Evolutionary conservation across 257 asterid species (phyloP).

Genomic region (Salvia hispanica): DNA sequence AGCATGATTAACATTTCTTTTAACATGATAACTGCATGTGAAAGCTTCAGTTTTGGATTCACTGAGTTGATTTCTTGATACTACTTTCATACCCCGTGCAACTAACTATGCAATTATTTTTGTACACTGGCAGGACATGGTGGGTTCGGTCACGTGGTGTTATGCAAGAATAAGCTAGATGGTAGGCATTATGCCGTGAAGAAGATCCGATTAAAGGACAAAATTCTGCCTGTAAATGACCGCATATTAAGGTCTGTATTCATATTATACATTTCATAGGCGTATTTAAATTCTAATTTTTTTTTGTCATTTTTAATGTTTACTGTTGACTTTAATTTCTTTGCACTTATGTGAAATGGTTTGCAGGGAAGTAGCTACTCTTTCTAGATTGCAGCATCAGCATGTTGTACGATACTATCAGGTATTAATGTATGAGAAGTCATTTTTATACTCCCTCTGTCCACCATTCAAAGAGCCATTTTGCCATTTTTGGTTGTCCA

Average conservation of each 20-base stretch:
- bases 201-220: conserved; percentile 88
- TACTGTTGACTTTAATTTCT: too few relatives aligned
- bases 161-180: conserved; percentile 96
- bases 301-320: not conserved
- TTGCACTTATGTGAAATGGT: conserved; percentile 26
- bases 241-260: conserved; percentile 78
- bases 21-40: conserved; percentile 14
- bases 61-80: conserved; percentile 19
- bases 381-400: conserved; percentile 93
- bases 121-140: conserved; percentile 72
- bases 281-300: not conserved
- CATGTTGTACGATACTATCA: conserved; percentile 98
- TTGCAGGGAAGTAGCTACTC: conserved; percentile 92
- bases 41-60: conserved; percentile 17
- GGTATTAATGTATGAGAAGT: conserved; percentile 47
- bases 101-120: conserved; percentile 4
- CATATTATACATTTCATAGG: conserved; percentile 13
- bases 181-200: conserved; percentile 97
- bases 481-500: too few relatives aligned
- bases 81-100: conserved; percentile 23
- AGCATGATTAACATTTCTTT: conserved; percentile 1
- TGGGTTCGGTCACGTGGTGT: conserved; percentile 95
- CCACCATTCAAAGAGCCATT: too few relatives aligned
- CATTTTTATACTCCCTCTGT: not conserved
- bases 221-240: conserved; percentile 80